These are phyloP conservation scores for Eimeria maxima DNA, from an alignment of 169 alveolate genomes.

Conservation along the genomic window DNA sequence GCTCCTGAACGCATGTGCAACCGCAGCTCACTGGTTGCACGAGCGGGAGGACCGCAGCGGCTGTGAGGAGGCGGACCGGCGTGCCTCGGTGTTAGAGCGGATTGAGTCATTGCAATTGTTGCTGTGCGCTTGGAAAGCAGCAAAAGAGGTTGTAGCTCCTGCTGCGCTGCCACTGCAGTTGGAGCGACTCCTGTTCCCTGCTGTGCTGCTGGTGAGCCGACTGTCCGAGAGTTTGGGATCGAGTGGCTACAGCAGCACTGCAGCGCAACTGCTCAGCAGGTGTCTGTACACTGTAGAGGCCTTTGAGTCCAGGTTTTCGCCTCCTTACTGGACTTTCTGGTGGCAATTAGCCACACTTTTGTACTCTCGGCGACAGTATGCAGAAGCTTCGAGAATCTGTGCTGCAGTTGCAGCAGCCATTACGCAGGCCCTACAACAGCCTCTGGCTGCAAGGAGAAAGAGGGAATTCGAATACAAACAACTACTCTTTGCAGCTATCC, in stretches of 20 bases:
- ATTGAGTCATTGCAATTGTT: background rate
- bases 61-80: constrained; percentile 37
- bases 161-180: background rate
- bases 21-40: constrained; percentile 3
- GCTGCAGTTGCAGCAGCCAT: constrained; percentile 41
- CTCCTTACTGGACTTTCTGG: constrained; percentile 55
- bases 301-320: background rate
- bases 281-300: constrained; percentile 38
- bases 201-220: constrained; percentile 18
- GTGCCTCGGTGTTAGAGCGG: constrained; percentile 6
- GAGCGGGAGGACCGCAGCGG: constrained; percentile 17
- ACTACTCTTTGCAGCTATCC: constrained; percentile 19
- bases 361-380: background rate
- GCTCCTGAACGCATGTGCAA: constrained; percentile 43
- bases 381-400: constrained; percentile 25
- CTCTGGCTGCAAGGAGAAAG: background rate
- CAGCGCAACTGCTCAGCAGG: constrained; percentile 7
- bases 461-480: constrained; percentile 33
- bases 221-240: constrained; percentile 13
- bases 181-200: background rate
- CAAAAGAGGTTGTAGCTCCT: background rate
- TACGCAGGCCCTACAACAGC: background rate
- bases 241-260: constrained; percentile 35
- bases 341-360: constrained; percentile 31
- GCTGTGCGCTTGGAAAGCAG: constrained; percentile 15